Percentiles rank a stretch among this genome's conserved stretches.
These are phyloP conservation scores for sunflower (Helianthus annuus) DNA, from an alignment of 129 eudicot genomes.

Conservation along the genomic window HanXRQr2.0-SUNRISE NC_035445.2:118393149-118393648, in stretches of 20 bases:
- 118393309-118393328: conserved; percentile 29
- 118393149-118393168: conserved; percentile 9
- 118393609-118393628: not conserved
- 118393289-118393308: not conserved
- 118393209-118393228: conserved; percentile 17
- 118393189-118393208: conserved; percentile 36
- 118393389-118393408: not conserved
- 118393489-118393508: not conserved
- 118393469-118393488: not conserved
- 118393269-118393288: not conserved
- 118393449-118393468: too few species aligned
- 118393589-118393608: conserved; percentile 25
- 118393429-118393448: too few species aligned
- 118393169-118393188: conserved; percentile 19
- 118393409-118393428: too few species aligned
- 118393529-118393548: not conserved
- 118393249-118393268: conserved; percentile 30
- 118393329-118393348: conserved; percentile 14
- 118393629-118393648: not conserved
- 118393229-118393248: conserved; percentile 28
- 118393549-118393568: conserved; percentile 7
- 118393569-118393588: not conserved
- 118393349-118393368: conserved; percentile 18
- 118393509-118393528: not conserved
- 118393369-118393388: conserved; percentile 17